Conservation (phyloP, 305 asterid species). For the Caryopteris hybrid region DNA sequence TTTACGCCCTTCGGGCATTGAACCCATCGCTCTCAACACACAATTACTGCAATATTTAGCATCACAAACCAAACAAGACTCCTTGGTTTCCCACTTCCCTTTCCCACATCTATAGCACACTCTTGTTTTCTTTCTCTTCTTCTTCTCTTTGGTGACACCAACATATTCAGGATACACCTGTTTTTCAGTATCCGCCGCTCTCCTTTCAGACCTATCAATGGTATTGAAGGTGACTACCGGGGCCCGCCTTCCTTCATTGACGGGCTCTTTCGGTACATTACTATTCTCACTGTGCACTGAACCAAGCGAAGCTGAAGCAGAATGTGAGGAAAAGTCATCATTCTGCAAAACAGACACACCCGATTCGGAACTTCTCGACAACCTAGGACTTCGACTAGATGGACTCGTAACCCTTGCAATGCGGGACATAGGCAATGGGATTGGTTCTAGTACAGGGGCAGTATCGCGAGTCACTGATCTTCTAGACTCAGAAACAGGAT, state of each 20-base stretch:
- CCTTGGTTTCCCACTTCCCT: constrained; percentile 93
- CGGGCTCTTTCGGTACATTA: constrained; percentile 24
- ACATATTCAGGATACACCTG: constrained; percentile 60
- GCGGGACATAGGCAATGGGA: constrained; percentile 64
- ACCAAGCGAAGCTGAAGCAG: constrained; percentile 68
- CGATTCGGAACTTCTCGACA: constrained; percentile 82
- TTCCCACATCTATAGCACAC: constrained; percentile 85
- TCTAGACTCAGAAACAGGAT: constrained; percentile 58
- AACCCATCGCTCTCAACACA: constrained; percentile 97
- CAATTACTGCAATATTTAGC: constrained; percentile 85
- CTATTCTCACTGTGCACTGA: constrained; percentile 37
- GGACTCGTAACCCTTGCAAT: constrained; percentile 57
- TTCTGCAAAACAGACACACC: too few relatives aligned
- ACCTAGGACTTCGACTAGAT: constrained; percentile 55
- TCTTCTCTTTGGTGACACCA: constrained; percentile 51
- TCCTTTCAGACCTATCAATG: constrained; percentile 53
- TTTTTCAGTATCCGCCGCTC: constrained; percentile 36
- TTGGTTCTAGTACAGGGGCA: constrained; percentile 69
- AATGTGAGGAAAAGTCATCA: too few relatives aligned
- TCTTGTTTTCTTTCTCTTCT: constrained; percentile 59
- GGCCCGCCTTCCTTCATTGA: constrained; percentile 60
- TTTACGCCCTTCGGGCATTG: constrained; percentile 99
- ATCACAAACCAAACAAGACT: constrained; percentile 82
- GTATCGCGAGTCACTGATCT: constrained; percentile 35
- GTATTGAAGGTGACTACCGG: constrained; percentile 80